Conservation (phyloP, 345 rosid genomes). For the Citrus sinensis region DVS_A1.0 CM039167.1:26217501-26218000, state of each 20-base stretch:
- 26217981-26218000: not conserved
- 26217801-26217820: not conserved
- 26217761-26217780: not conserved
- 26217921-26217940: constrained; percentile 9
- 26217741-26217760: not conserved
- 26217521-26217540: not conserved
- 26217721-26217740: not conserved
- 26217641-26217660: not conserved
- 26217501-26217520: not conserved
- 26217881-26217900: not conserved
- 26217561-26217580: not conserved
- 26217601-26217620: too few species aligned
- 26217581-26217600: too few species aligned
- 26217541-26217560: too few species aligned
- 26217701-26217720: not conserved
- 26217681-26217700: not conserved
- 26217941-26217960: constrained; percentile 3
- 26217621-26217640: not conserved
- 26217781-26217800: constrained; percentile 6
- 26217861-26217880: not conserved
- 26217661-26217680: not conserved
- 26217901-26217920: constrained; percentile 16
- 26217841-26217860: constrained; percentile 14
- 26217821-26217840: not conserved
- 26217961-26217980: not conserved